phyloP scores from a whole-genome alignment of 495 filamentous ascomycete genomes.

The Talaromyces wortmannii region DNA sequence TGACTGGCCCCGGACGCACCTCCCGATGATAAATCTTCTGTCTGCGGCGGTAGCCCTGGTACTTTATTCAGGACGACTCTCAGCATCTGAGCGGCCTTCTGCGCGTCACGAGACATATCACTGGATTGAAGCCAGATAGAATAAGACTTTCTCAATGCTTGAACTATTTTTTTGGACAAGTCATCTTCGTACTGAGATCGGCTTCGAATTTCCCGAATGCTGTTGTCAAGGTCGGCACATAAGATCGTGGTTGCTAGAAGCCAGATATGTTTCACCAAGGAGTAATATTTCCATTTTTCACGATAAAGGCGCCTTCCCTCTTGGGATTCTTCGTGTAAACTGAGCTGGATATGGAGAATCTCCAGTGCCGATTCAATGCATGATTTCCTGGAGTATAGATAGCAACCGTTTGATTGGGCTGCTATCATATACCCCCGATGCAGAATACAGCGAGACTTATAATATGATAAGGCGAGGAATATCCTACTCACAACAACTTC shows the following conservation, averaged over 20 bases:
- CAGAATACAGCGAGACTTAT: conserved; percentile 34
- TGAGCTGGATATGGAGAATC: conserved; percentile 17
- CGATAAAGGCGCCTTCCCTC: conserved; percentile 20
- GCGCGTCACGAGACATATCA: conserved; percentile 61
- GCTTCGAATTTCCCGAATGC: background rate
- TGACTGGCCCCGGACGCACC: background rate
- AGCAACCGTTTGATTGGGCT: conserved; percentile 20
- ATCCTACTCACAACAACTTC: conserved; percentile 29
- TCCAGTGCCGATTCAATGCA: conserved; percentile 33
- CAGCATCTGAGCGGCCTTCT: conserved; percentile 60
- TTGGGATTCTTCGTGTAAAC: conserved; percentile 20
- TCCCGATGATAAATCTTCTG: background rate
- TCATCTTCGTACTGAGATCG: conserved; percentile 18
- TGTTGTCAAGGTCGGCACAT: conserved; percentile 11
- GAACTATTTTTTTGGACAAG: conserved; percentile 57
- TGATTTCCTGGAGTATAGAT: conserved; percentile 20
- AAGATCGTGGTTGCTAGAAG: conserved; percentile 27
- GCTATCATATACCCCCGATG: conserved; percentile 32
- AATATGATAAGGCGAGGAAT: conserved; percentile 31
- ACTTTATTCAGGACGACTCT: conserved; percentile 63
- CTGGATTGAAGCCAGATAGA: conserved; percentile 59
- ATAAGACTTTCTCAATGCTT: conserved; percentile 53
- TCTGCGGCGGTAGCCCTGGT: conserved; percentile 12
- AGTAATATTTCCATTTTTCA: conserved; percentile 23
- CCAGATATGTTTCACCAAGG: conserved; percentile 26